Conservation (phyloP, 305 asterid genomes). For the Fraxinus sp. region DNA sequence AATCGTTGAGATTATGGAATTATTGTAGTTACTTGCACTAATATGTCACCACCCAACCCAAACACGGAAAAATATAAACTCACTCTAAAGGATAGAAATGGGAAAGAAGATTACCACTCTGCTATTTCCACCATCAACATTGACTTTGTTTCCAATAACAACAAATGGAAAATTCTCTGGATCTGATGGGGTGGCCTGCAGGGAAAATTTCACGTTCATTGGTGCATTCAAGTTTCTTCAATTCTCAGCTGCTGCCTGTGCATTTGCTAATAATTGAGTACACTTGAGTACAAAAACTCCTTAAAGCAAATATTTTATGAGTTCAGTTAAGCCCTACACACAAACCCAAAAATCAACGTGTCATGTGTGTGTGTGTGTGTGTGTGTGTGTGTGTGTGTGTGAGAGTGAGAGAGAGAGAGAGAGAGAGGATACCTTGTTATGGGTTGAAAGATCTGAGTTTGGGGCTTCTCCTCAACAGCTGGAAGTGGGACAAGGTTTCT, state of each 20-base stretch:
- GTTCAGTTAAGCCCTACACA: no score
- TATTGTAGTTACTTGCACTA: neutral
- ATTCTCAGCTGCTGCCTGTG: neutral
- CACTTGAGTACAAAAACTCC: no score
- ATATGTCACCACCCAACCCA: neutral
- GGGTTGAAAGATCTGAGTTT: no score
- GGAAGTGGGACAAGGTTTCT: no score
- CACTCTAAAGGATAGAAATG: neutral
- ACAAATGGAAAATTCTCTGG: slow-evolving; percentile 97
- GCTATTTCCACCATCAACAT: slow-evolving; percentile 94
- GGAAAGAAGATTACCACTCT: slow-evolving; percentile 67
- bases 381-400: no score
- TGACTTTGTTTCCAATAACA: slow-evolving; percentile 93
- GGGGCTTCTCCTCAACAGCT: no score
- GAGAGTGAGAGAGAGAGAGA: no score
- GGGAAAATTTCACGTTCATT: slow-evolving; percentile 7
- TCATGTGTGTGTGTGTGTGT: no score
- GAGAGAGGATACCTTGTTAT: no score
- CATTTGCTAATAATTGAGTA: no score
- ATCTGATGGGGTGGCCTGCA: slow-evolving; percentile 98
- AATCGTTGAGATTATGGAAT: neutral
- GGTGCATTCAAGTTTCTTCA: slow-evolving; percentile 11
- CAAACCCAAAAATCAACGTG: no score
- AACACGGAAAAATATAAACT: neutral
- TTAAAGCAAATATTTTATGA: no score